Evolutionary conservation across 1,284 basidiomycete genomes (phyloP).

Genomic region (Malassezia psittaci): DNA sequence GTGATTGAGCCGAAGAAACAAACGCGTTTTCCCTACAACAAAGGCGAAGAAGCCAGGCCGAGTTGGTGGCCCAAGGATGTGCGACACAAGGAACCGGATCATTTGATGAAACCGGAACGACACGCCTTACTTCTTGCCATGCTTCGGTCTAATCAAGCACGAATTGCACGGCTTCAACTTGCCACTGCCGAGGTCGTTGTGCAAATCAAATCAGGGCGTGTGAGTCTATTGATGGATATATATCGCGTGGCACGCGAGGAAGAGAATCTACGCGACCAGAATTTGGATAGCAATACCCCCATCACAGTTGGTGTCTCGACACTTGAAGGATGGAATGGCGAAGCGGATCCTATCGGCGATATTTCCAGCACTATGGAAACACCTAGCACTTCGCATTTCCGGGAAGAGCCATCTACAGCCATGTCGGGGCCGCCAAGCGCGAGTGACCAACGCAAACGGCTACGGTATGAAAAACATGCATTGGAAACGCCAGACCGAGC

Average conservation of each 20-base stretch:
- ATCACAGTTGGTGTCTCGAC: constrained; percentile 35
- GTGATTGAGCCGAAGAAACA: constrained; percentile 55
- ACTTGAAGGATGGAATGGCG: constrained; percentile 30
- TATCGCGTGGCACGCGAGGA: constrained; percentile 51
- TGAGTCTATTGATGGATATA: constrained; percentile 51
- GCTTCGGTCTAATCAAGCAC: constrained; percentile 48
- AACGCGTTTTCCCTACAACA: constrained; percentile 53
- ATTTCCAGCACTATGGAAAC: neutral
- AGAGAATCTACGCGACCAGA: constrained; percentile 30
- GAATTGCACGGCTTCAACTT: constrained; percentile 50
- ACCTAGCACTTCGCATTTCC: neutral
- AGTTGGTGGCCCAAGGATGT: constrained; percentile 54
- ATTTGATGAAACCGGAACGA: constrained; percentile 51
- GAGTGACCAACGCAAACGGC: neutral
- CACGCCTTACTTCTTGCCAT: constrained; percentile 51
- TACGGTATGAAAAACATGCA: neutral
- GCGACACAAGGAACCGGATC: constrained; percentile 54
- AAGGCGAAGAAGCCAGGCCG: constrained; percentile 52
- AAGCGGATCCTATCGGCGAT: neutral
- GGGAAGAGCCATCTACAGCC: neutral
- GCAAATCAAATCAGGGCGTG: constrained; percentile 50
- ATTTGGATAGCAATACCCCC: constrained; percentile 19
- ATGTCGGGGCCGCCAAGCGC: neutral
- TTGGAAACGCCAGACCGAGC: neutral
- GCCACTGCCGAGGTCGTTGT: constrained; percentile 52